Conservation (phyloP, 2,329 filamentous ascomycete species). For the Ceratocystis ficicola region DNA sequence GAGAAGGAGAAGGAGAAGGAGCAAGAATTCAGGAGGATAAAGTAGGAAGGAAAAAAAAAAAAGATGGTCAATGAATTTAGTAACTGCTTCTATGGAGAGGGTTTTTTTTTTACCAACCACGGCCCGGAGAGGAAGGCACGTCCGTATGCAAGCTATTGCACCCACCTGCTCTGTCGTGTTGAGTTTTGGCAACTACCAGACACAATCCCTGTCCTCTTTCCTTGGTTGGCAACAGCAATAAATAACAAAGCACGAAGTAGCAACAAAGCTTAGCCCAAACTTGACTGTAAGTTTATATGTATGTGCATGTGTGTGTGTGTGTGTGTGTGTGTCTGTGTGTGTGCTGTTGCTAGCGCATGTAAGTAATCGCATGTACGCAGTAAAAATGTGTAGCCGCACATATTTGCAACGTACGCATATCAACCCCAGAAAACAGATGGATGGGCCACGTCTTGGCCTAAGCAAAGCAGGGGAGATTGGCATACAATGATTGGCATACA, state of each 20-base stretch:
- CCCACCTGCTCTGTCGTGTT: background rate
- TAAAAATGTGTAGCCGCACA: background rate
- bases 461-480: background rate
- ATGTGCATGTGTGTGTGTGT: background rate
- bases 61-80: background rate
- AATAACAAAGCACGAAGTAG: too few species aligned
- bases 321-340: background rate
- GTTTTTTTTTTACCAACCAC: slow-evolving; percentile 2
- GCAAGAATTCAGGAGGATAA: slow-evolving; percentile 13
- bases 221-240: too few species aligned
- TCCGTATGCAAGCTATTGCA: slow-evolving; percentile 9
- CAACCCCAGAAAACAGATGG: slow-evolving; percentile 6
- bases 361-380: background rate
- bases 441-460: background rate
- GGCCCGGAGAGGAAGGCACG: slow-evolving; percentile 5
- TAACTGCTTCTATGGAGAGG: background rate
- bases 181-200: too few species aligned
- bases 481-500: background rate
- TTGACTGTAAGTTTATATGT: background rate
- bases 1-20: slow-evolving; percentile 23
- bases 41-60: slow-evolving; percentile 9
- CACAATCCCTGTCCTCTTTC: too few species aligned
- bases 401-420: background rate
- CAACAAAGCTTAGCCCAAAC: too few species aligned
- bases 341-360: background rate